A percentile compares a stretch with the other conserved stretches of the same genome.
Conservation (phyloP, 306 rosid genomes). For the Dryas drummondii region DNA sequence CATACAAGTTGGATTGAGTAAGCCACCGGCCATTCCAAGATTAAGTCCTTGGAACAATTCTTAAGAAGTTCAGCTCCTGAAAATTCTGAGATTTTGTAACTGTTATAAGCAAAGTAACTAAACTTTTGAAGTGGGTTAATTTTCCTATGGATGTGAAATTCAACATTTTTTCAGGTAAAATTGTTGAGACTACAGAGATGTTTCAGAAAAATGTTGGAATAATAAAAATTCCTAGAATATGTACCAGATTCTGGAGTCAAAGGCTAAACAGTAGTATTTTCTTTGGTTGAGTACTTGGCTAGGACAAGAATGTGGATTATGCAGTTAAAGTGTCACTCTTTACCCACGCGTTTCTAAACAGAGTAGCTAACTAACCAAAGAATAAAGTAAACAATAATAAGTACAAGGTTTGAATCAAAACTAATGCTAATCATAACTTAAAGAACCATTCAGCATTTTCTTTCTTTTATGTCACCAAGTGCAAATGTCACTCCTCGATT, state of each 20-base stretch:
- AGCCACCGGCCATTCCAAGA: constrained; percentile 2
- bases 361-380: constrained; percentile 23
- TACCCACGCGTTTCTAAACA: too few relatives aligned
- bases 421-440: background rate
- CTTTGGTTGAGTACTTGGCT: constrained; percentile 2
- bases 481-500: too few relatives aligned
- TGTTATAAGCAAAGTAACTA: too few relatives aligned
- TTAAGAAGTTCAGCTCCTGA: background rate
- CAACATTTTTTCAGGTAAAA: too few relatives aligned
- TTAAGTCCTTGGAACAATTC: background rate
- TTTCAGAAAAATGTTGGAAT: too few relatives aligned
- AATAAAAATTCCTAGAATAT: background rate
- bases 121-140: too few relatives aligned
- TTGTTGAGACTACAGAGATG: too few relatives aligned
- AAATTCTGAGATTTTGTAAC: background rate
- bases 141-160: background rate
- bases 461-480: background rate
- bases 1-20: constrained; percentile 7
- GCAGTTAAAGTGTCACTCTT: constrained; percentile 31
- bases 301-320: constrained; percentile 20
- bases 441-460: background rate
- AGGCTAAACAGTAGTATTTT: background rate
- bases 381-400: constrained; percentile 28
- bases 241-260: background rate
- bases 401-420: constrained; percentile 12